phyloP scores from a whole-genome alignment of 257 asterid species.

The Jasminum sambac region DNA sequence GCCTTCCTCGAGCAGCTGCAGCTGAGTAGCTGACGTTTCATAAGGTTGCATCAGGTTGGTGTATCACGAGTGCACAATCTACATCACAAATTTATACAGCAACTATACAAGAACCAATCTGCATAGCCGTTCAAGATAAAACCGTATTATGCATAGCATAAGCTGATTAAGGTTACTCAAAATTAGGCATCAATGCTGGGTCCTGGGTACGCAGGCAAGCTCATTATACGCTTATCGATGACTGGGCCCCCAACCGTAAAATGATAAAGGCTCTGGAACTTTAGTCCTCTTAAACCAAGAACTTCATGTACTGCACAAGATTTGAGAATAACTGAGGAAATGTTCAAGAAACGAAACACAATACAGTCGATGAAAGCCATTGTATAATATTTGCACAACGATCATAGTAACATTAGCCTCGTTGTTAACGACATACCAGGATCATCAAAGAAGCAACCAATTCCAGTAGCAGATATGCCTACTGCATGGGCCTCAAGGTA shows the following conservation, averaged over 20 bases:
- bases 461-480: slow-evolving; percentile 93
- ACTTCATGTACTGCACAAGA: slow-evolving; percentile 73
- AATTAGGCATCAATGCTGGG: slow-evolving; percentile 53
- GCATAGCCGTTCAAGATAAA: neutral
- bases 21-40: neutral
- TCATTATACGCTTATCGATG: slow-evolving; percentile 80
- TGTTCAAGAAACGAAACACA: neutral
- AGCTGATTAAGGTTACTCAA: neutral
- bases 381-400: neutral
- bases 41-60: neutral
- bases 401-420: neutral
- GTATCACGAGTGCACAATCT: neutral
- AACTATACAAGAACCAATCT: neutral
- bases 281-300: slow-evolving; percentile 68
- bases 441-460: slow-evolving; percentile 93
- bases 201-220: slow-evolving; percentile 91
- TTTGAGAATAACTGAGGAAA: neutral
- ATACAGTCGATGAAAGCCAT: neutral
- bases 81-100: neutral
- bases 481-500: slow-evolving; percentile 94
- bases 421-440: slow-evolving; percentile 54
- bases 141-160: neutral
- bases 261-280: slow-evolving; percentile 86
- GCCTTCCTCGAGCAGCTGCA: no score
- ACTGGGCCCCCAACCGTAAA: slow-evolving; percentile 88